Base-by-base conservation (phyloP, 176 grass and related monocot genomes). In the Raddia guianensis region DNA sequence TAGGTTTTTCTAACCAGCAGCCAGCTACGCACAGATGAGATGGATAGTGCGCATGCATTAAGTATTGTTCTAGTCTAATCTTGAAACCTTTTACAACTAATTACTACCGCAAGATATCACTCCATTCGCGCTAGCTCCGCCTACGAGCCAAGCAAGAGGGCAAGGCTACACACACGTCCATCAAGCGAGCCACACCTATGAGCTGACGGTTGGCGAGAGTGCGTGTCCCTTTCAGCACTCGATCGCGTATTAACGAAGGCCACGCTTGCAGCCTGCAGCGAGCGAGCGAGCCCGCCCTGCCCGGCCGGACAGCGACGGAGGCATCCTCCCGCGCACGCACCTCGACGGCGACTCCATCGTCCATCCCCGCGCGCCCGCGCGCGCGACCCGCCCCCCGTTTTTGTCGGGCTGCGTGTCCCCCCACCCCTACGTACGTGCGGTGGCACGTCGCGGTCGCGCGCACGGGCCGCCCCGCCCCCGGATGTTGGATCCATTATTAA, bases 321-420 rank as follows among this genome's bases (percentile, higher is more conserved):
- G 14, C 7, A 16, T 14, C 37, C 2, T 0, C 3, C 37, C 2
- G 37, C 37, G 37, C 37, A 2, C 37, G 37, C 2, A 40, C 37
- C 37, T 40, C 37, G 37, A 40, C 37, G 37, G 37, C 37, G 37
- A 40, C 37, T 27, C 27, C 7, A 16, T 14, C 2, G 37, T 1
- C 3, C 37, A 2, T 1, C 1, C 4, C 37, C 37, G 2, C 37
- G 37, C 2, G 1, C 3, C 1, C 37, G 37, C 37, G 60, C 60
- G 6, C 12, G 5, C 62, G 48, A 53, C 49, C 37, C 82, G 52
- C 43, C 82, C 54, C 82, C 82, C 82, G 65, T 14, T 70, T 77
- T 52, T 57, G 82, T 2, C 73, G 82, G 82, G 74, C 68, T 5
- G 32, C 19, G 10, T 15, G 66, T 16, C 37, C 12, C 42, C 20